Evolutionary conservation across 257 asterid genomes (phyloP).

Genomic region (Gentiana macrophylla): DNA sequence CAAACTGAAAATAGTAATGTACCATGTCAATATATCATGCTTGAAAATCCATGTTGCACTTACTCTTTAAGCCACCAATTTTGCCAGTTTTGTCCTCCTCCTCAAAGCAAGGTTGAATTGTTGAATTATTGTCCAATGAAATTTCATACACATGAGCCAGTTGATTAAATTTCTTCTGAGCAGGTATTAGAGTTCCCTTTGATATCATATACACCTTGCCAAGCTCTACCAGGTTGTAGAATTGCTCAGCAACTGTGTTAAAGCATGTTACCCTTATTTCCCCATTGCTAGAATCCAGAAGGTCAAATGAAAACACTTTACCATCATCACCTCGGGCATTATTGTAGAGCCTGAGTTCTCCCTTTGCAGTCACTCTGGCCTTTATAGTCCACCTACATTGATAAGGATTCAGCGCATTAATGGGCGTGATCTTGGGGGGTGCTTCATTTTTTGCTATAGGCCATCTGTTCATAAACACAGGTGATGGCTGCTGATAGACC

Average conservation of each 20-base stretch:
- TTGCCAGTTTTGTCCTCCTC: constrained; percentile 24
- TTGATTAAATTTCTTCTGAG: constrained; percentile 72
- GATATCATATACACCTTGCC: constrained; percentile 69
- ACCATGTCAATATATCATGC: too few species aligned
- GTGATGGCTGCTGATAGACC: constrained; percentile 41
- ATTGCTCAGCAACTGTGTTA: constrained; percentile 80
- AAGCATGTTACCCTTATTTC: constrained; percentile 94
- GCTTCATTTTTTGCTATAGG: constrained; percentile 49
- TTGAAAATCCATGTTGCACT: too few species aligned
- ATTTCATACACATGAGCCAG: constrained; percentile 75
- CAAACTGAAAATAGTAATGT: too few species aligned
- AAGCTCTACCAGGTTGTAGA: constrained; percentile 51
- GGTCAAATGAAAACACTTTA: constrained; percentile 14
- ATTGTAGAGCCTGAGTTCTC: constrained; percentile 24
- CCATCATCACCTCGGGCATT: constrained; percentile 84
- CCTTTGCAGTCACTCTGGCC: too few species aligned
- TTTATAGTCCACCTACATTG: constrained; percentile 82
- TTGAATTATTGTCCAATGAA: constrained; percentile 54
- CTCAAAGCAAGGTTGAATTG: constrained; percentile 58
- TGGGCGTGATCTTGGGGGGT: constrained; percentile 34
- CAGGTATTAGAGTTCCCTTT: constrained; percentile 65
- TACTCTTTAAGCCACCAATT: too few species aligned
- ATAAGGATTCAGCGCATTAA: constrained; percentile 79
- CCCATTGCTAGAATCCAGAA: constrained; percentile 83
- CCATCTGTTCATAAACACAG: constrained; percentile 61